Evolutionary conservation across 1,139 yeast species (phyloP), one percentile per base, ranked within the genome.

Genomic region (Candida pseudoviswanathii): DNA sequence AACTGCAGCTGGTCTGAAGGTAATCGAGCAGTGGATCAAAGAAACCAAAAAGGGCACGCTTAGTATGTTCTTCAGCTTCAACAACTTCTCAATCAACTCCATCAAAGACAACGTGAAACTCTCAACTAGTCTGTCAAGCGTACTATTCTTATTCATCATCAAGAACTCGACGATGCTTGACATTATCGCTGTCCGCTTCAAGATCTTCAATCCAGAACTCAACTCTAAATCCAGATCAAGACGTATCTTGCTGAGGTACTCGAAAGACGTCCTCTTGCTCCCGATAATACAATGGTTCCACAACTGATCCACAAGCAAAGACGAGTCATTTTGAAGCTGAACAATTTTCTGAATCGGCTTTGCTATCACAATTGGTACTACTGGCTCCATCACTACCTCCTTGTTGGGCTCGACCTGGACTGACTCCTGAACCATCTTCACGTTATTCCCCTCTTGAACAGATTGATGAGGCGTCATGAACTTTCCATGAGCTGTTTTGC

Each of bases 1-100:
- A 5, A 83, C 71, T 0, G 89, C 89, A 45, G 79, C 75, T 0
- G 86, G 83, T 53, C 85, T 72, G 61, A 82, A 85, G 41, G 67
- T 72, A 9, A 84, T 64, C 1, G 83, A 60, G 48, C 81, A 81
- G 54, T 81, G 78, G 43, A 85, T 66, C 36, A 85, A 59, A 1
- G 84, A 70, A 2, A 84, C 60, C 16, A 85, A 54, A 60, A 82
- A 82, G 1, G 90, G 89, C 1, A 82, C 70, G 1, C 81, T 58
- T 2, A 75, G 52, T 3, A 74, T 57, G 4, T 57, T 62, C 4
- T 69, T 62, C 9, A 55, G 59, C 1, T 54, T 49, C 11, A 67
- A 52, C 42, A 75, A 56, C 16, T 54, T 53, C 10, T 64, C 61
- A 5, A 76, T 64, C 27, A 74, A 62, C 8, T 64, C 62, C 2